A percentile compares a stretch with the other conserved stretches of the same genome.
Conservation (phyloP, 768 basidiomycete genomes). For the Pisolithus sp. region DNA sequence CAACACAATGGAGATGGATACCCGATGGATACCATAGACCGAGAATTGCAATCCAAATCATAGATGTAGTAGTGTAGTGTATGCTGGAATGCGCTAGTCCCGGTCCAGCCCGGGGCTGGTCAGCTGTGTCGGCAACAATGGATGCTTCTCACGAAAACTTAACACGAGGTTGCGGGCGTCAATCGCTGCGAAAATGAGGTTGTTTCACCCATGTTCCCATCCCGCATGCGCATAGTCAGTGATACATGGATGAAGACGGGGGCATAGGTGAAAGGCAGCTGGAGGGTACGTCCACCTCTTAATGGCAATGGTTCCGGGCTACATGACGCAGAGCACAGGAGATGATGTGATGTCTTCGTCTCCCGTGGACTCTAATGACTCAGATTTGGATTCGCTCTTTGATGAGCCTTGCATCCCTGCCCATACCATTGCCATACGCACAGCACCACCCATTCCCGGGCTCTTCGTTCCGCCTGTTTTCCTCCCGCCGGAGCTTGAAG, state of each 20-base stretch:
- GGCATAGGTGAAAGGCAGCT: neutral
- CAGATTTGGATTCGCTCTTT: constrained; percentile 42
- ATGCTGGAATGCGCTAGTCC: neutral
- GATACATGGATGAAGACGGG: neutral
- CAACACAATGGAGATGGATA: too few relatives aligned
- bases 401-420: constrained; percentile 31
- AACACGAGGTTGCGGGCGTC: neutral
- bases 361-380: constrained; percentile 10
- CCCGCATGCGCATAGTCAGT: neutral
- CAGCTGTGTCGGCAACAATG: too few relatives aligned
- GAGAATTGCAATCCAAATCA: too few relatives aligned
- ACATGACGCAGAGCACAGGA: neutral
- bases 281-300: neutral
- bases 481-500: constrained; percentile 47
- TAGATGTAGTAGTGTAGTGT: neutral
- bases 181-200: neutral
- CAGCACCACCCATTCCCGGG: constrained; percentile 55
- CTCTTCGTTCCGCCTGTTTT: constrained; percentile 51
- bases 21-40: too few relatives aligned
- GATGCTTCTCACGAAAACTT: neutral
- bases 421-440: constrained; percentile 23
- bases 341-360: neutral
- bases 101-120: neutral
- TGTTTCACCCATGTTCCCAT: neutral
- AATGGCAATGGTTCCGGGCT: neutral